Evolutionary conservation across 2,329 filamentous ascomycete genomes (phyloP).

Genomic region (Paecilomyces sp.): DNA sequence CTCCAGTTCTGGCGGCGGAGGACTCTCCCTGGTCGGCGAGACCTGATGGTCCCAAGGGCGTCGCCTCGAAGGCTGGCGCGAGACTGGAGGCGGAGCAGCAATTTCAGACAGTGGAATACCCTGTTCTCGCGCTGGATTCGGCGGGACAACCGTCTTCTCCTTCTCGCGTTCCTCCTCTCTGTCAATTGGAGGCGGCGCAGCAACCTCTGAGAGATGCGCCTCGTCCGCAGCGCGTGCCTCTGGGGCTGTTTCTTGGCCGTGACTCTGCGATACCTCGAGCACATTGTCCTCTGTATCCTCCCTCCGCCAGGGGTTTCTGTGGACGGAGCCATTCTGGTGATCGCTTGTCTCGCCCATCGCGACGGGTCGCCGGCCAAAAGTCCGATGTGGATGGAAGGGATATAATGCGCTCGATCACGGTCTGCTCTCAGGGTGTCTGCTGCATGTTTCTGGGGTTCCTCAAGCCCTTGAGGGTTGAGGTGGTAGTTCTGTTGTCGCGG

Average conservation of each 20-base stretch:
- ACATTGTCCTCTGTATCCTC: neutral
- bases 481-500: neutral
- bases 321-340: neutral
- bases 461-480: neutral
- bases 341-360: neutral
- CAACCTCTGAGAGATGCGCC: constrained; percentile 6
- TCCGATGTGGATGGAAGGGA: neutral
- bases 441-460: neutral
- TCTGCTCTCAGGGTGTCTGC: neutral
- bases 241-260: neutral
- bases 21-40: constrained; percentile 11
- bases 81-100: constrained; percentile 35
- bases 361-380: neutral
- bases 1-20: constrained; percentile 5
- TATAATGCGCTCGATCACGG: neutral
- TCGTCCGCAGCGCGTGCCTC: constrained; percentile 2
- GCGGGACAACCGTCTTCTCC: constrained; percentile 3
- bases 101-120: constrained; percentile 17
- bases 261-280: neutral
- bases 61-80: constrained; percentile 31
- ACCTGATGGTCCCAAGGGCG: constrained; percentile 19
- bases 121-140: constrained; percentile 7
- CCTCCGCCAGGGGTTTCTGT: constrained; percentile 1
- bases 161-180: neutral
- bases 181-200: neutral